Evolutionary conservation across 495 filamentous ascomycete genomes (phyloP), one percentile per base, ranked within the genome.

Genomic region (Trichoderma reesei): DNA sequence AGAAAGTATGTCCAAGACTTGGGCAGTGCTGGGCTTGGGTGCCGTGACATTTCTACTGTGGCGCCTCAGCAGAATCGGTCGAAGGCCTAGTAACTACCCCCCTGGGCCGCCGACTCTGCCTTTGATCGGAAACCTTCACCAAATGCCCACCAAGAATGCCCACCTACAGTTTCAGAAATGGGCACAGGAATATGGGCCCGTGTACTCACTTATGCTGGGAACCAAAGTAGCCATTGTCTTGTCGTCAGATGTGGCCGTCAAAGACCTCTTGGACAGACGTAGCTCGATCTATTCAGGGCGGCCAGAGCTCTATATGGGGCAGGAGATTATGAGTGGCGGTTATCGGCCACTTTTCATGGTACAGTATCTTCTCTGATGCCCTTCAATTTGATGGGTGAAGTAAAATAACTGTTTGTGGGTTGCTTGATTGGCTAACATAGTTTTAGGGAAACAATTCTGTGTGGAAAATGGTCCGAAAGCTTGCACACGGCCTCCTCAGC

Each of bases 401-500:
- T 31, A 54, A 16, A 18, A 26, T 26, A 0, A 26, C 26, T 26
- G 26, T 26, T 26, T 26, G 26, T 26, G 26, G 1, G 26, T 18
- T 54, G 2, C 3, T 54, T 18, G 6, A 18, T 39, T 39, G 11
- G 38, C 51, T 56, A n/a, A 56, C 26, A 14, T 14, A 5, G 6
- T 10, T 1, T 8, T 34, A 56, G 51, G 51, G 51, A 33, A 56
- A 33, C 11, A 33, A 33, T 16, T 33, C 51, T 3, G 31, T 56
- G 26, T 80, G 78, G 78, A 72, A 75, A 48, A 74, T 68, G 71
- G 67, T 72, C 61, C 76, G 79, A 59, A 78, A 76, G 66, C 69
- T 78, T 56, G 68, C 76, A 1, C 78, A 82, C 69, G 68, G 73
- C 20, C 66, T 80, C 3, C 72, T 82, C 44, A 80, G 80, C 71